phyloP scores from a whole-genome alignment of 257 asterid species.

The Petunia secreta region DNA sequence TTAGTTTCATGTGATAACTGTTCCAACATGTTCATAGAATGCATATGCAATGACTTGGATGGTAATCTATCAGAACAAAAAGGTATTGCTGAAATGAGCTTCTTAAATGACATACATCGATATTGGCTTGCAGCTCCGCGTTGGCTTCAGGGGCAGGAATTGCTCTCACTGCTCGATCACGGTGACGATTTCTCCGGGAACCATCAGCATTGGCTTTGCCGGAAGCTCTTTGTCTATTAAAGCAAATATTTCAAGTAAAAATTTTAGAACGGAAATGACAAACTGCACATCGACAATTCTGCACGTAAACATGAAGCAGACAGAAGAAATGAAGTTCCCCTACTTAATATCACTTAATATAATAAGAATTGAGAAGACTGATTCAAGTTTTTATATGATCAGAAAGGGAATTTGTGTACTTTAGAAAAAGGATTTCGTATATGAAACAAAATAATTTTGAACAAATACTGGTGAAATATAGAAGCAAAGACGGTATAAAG shows the following conservation, averaged over 20 bases:
- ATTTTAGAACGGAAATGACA: background rate
- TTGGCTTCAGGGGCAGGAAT: slow-evolving; percentile 86
- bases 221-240: slow-evolving; percentile 61
- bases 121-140: slow-evolving; percentile 81
- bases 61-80: background rate
- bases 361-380: background rate
- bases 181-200: slow-evolving; percentile 62
- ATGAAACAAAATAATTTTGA: background rate
- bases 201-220: slow-evolving; percentile 67
- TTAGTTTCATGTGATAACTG: background rate
- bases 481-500: background rate
- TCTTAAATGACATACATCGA: slow-evolving; percentile 58
- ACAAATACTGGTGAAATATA: background rate
- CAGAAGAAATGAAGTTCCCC: slow-evolving; percentile 14
- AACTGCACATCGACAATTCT: background rate
- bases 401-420: no score
- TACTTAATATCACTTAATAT: background rate
- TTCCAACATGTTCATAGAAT: background rate
- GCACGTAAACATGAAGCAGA: background rate
- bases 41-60: slow-evolving; percentile 10
- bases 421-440: background rate
- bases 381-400: background rate
- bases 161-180: slow-evolving; percentile 64
- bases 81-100: slow-evolving; percentile 15
- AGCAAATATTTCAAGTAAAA: slow-evolving; percentile 24